Evolutionary conservation across 345 rosid species (phyloP), one percentile per base, ranked within the genome.

Genomic region (Eucalyptus viminalis): DNA sequence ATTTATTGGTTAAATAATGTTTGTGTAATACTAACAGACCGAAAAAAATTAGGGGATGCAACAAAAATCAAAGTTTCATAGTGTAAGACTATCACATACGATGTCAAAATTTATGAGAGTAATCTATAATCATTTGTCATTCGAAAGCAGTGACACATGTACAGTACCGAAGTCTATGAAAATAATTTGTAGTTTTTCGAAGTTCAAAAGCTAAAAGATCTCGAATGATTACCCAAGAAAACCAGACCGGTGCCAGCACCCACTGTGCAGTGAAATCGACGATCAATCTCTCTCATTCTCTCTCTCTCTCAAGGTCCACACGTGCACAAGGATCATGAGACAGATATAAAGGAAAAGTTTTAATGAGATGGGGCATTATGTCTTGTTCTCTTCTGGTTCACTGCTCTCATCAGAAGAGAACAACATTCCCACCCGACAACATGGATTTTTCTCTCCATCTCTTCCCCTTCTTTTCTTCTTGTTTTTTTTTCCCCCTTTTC

Each of bases 101-200:
- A 29, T 14, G 37, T 1, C 34, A 62, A 62, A 29, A 14, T 14
- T 62, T 62, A 62, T 27, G 37, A 29, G 37, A 14, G 17, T 29
- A 14, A 29, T 14, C 0, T 29, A 27, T n/a, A 65, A 65, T 29
- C 5, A 29, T 65, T n/a, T 0, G 14, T 0, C 16, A 0, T 29
- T 13, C 3, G 72, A n/a, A 65, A n/a, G 37, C 40, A 15, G 19
- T n/a, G 76, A 31, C 76, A 8, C 5, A 3, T 53, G 58, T 8
- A 53, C 25, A 53, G 11, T 56, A 56, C 27, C 62, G 2, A 24
- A 56, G 24, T 53, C 6, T 53, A 53, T 8, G 22, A 53, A 24
- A 24, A 56, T 56, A 56, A 56, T 56, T 5, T 56, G 29, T 10
- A 56, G 29, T 24, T 24, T 56, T 56, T 56, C 62, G 29, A 56